Percentiles rank a stretch among this genome's conserved stretches.
Evolutionary conservation across 495 filamentous ascomycete genomes (phyloP).

Genomic region (Endocarpon pusillum): DNA sequence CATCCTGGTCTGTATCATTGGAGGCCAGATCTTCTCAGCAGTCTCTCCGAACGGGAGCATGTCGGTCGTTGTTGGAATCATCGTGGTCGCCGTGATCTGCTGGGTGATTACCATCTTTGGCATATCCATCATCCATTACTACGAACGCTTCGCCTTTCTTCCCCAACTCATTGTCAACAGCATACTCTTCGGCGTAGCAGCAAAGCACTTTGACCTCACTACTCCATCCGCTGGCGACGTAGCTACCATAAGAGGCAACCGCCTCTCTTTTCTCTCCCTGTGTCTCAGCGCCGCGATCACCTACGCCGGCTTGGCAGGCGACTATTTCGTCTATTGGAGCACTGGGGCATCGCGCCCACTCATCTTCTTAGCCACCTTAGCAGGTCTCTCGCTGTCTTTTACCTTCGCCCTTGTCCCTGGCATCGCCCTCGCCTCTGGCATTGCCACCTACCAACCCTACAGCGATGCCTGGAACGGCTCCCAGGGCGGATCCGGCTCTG

Average conservation of each 20-base stretch:
- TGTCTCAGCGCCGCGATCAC: conserved; percentile 47
- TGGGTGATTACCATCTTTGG: conserved; percentile 59
- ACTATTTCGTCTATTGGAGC: conserved; percentile 49
- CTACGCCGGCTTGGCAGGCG: conserved; percentile 40
- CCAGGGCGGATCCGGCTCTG: conserved; percentile 28
- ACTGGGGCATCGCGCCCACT: conserved; percentile 18
- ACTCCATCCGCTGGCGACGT: conserved; percentile 30
- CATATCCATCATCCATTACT: conserved; percentile 52
- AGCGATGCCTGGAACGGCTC: conserved; percentile 34
- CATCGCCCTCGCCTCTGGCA: conserved; percentile 50
- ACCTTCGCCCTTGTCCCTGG: conserved; percentile 47
- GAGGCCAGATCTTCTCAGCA: conserved; percentile 59
- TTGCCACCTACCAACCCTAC: conserved; percentile 34
- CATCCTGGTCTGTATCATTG: conserved; percentile 52
- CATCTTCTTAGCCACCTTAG: conserved; percentile 11
- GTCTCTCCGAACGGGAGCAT: conserved; percentile 43
- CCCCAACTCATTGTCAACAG: conserved; percentile 47
- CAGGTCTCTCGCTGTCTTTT: conserved; percentile 36
- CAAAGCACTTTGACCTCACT: conserved; percentile 41
- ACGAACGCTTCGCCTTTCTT: conserved; percentile 53
- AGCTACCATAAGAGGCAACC: conserved; percentile 38
- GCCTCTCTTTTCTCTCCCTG: conserved; percentile 51
- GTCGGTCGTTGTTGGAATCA: conserved; percentile 51
- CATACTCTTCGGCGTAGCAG: conserved; percentile 51
- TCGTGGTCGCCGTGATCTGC: conserved; percentile 47